Conservation (phyloP, 805 yeast genomes). For the Wickerhamomyces ciferrii region DNA sequence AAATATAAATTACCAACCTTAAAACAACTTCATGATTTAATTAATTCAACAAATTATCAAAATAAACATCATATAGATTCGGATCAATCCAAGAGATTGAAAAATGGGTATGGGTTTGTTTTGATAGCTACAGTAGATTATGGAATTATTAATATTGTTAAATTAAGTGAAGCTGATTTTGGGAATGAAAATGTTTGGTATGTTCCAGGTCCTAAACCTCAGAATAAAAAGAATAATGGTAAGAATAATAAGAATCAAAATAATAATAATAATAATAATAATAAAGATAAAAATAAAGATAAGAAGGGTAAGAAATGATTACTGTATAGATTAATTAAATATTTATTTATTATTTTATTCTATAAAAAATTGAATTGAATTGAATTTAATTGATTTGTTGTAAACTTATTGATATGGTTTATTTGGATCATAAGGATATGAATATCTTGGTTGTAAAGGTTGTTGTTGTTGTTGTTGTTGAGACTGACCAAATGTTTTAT, state of each 20-base stretch:
- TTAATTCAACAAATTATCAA: slow-evolving; percentile 25
- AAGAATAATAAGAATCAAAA: too few species aligned
- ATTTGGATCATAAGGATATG: slow-evolving; percentile 21
- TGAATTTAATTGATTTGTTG: neutral
- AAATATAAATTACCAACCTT: slow-evolving; percentile 40
- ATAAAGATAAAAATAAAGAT: neutral
- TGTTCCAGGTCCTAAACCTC: slow-evolving; percentile 1
- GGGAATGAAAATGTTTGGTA: slow-evolving; percentile 7
- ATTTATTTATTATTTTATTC: too few species aligned
- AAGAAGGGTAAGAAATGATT: slow-evolving; percentile 1
- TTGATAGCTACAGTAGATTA: slow-evolving; percentile 67
- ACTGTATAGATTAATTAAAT: too few species aligned
- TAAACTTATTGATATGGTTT: slow-evolving; percentile 6
- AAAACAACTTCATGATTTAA: slow-evolving; percentile 32
- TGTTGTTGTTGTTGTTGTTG: slow-evolving; percentile 2
- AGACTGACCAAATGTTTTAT: slow-evolving; percentile 22
- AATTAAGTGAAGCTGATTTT: slow-evolving; percentile 25
- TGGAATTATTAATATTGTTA: slow-evolving; percentile 69
- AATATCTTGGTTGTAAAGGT: slow-evolving; percentile 5
- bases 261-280: neutral
- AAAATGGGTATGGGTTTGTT: slow-evolving; percentile 44
- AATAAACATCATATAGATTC: slow-evolving; percentile 12
- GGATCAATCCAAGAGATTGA: slow-evolving; percentile 36
- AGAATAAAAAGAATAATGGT: neutral
- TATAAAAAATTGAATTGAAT: too few species aligned